Evolutionary conservation across 305 asterid species (phyloP), one percentile per base, ranked within the genome.

Genomic region (Fraxinus xanthoxyloides): DNA sequence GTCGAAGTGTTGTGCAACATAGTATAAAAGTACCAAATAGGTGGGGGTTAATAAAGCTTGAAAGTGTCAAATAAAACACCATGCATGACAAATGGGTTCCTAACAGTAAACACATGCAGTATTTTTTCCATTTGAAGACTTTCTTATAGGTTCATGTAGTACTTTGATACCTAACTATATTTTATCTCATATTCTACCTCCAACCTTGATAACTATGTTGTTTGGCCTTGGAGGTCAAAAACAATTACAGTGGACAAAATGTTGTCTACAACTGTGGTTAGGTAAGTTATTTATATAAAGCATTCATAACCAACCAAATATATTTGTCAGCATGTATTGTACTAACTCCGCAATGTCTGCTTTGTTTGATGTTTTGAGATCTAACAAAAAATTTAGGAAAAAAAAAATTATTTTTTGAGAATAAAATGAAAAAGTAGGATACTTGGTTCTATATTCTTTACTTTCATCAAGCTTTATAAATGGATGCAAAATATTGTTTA

Each of bases 11-110:
- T 5, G 51, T 43, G 51, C 51, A 43, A 43, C 51, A 43, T 17
- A 10, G 5, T 43, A 43, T 43, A 43, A 43, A 43, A 77, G 30
- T 74, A 15, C 3, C 21, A 61, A 73, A 54, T 28, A 21, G 7
- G 75, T 26, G 59, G 75, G 28, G 85, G 76, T 23, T 46, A 75
- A 21, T 24, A 80, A 17, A 79, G 54, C 81, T 75, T 79, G 28
- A 19, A 63, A 23, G 19, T 72, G 35, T 56, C 23, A 4, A 61
- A 36, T 19, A 34, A 78, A 21, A 77, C 70, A 56, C 80, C 48
- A 32, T 23, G 65, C 65, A 10, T 30, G 30, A 70, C 13, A 67
- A 67, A 75, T 82, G 73, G 13, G 15, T 40, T 81, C 32, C 54
- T 67, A 26, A 76, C 9, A 30, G 31, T 75, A 75, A 80, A 67